phyloP scores from a whole-genome alignment of 2,329 filamentous ascomycete species.

The Fusarium sp. region DNA sequence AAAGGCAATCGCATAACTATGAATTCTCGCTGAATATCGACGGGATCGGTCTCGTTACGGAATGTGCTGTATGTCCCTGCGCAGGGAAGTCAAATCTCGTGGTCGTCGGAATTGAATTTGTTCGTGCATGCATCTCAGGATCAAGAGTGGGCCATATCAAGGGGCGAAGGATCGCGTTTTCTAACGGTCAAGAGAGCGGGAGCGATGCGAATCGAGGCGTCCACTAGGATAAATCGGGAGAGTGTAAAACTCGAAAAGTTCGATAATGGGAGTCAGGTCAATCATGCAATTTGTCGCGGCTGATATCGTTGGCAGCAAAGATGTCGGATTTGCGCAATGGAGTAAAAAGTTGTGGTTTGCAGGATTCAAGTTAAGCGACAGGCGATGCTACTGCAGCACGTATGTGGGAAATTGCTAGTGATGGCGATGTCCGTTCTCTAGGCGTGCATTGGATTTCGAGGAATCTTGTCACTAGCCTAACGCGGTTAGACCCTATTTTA shows the following conservation, averaged over 20 bases:
- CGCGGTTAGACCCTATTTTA: constrained; percentile 34
- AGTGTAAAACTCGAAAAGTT: constrained; percentile 2
- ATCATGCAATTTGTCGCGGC: constrained; percentile 6
- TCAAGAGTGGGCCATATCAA: constrained; percentile 45
- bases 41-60: constrained; percentile 9
- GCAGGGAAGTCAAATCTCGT: constrained; percentile 16
- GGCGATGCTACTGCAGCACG: constrained; percentile 35
- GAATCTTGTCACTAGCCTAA: constrained; percentile 33
- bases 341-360: constrained; percentile 33
- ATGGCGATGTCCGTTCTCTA: constrained; percentile 46
- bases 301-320: constrained; percentile 15
- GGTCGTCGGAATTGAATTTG: constrained; percentile 26
- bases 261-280: constrained; percentile 1
- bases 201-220: constrained; percentile 4
- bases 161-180: constrained; percentile 32
- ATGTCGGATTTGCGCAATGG: constrained; percentile 10
- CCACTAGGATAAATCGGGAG: neutral
- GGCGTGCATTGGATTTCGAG: constrained; percentile 35
- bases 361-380: constrained; percentile 35
- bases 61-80: constrained; percentile 1
- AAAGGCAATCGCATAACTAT: constrained; percentile 62
- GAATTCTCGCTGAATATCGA: constrained; percentile 34
- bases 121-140: constrained; percentile 46
- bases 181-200: constrained; percentile 15
- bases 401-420: constrained; percentile 53